Base-by-base conservation (phyloP, 2,329 filamentous ascomycete genomes). In the Rhytidhysteron rufulum region DNA sequence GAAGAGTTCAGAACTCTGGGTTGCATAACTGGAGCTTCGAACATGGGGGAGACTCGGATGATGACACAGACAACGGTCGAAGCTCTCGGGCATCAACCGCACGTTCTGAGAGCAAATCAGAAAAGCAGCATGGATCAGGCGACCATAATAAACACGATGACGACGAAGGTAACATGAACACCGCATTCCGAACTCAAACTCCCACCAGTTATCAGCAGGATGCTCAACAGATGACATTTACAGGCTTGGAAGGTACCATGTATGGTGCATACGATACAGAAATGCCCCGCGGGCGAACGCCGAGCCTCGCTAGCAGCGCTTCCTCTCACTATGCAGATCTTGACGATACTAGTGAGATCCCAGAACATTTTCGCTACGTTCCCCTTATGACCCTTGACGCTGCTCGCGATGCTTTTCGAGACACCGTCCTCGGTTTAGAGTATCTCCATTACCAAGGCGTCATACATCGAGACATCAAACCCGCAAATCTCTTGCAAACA, bases 311-410 rank as follows among this genome's bases (percentile, higher is more conserved):
- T 4, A 88, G 86, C 39, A 93, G 86, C 44, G 80, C 82, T 56
- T 85, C 54, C 80, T 85, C 37, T 75, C 65, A 67, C 38, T 55
- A 69, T 43, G 66, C 67, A 2, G 58, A 63, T 21, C 24, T 24
- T n/a, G 40, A 44, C 24, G 52, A 41, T 31, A 58, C 57, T n/a
- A 53, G 60, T 24, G 81, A 86, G 46, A 82, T 88, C 44, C 85
- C 88, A 25, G 88, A 95, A 53, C 90, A 97, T 61, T 88, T 88
- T 63, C 88, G 86, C 25, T 95, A 93, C 57, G 91, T 97, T 13
- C 93, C 93, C 13, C 89, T 90, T 67, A 86, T 98, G 68, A 95
- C 91, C 1, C 76, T 95, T 25, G 79, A 85, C 19, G 82, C 91
- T 60, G 86, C 90, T 11, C 83, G 90, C 21, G 82, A 80, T 27